Evolutionary conservation across 1,139 yeast genomes (phyloP), one percentile per base, ranked within the genome.

Genomic region (Lodderomyces theae): DNA sequence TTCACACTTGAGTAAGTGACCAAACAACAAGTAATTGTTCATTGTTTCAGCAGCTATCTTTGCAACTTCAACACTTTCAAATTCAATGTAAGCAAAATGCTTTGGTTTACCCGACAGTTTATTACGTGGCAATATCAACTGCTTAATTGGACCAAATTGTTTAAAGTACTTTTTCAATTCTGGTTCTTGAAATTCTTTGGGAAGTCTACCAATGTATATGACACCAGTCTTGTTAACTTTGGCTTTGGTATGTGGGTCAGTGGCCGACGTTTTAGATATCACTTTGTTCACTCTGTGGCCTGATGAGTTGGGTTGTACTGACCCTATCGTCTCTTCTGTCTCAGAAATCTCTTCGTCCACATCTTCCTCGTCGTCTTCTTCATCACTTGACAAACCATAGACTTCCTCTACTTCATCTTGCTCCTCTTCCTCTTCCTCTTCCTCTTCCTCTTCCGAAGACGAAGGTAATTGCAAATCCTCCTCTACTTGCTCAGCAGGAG

Each of bases 11-110:
- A 74, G 57, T 50, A 90, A 77, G 61, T 90, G 97, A 10, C 95
- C 95, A 66, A 86, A 83, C 42, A 92, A 64, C 50, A 92, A 74
- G 58, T 92, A 92, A 64, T 92, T 92, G 66, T 92, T 83, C 98
- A 92, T 92, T 39, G 97, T 82, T 53, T 92, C 97, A 47, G 86
- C 86, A 2, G 96, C 98, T 46, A 89, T 74, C 51, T 80, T 76
- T 39, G 97, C 97, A 45, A 86, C 95, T 38, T 81, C 86, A 30
- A 64, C 60, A 45, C 80, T 74, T 38, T 75, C 79, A 56, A 92
- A 92, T 64, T 90, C 97, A 41, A 92, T 69, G 61, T 87, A 92
- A 10, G 90, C 98, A 62, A 82, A 94, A 64, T 90, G 97, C 67
- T 89, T 90, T 16, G 96, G 83, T 47, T 82, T 80, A 36, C 98